phyloP scores from a whole-genome alignment of 2,329 filamentous ascomycete species.

The Colletotrichum nymphaeae region DNA sequence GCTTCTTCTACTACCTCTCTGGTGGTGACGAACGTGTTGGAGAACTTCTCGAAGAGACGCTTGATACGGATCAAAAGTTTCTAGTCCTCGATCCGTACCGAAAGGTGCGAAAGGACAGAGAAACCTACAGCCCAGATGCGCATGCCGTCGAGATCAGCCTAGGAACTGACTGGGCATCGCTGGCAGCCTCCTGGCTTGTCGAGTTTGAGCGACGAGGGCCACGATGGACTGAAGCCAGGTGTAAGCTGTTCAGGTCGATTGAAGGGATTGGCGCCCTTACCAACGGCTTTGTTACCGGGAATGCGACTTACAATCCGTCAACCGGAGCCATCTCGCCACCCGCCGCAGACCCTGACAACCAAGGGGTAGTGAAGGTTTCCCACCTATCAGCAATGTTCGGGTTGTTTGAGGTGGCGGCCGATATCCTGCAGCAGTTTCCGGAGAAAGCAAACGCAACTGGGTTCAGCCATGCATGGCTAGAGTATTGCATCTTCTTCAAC shows the following conservation, averaged over 20 bases:
- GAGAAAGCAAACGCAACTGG: background rate
- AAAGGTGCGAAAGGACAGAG: background rate
- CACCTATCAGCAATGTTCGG: slow-evolving; percentile 70
- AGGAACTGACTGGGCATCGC: background rate
- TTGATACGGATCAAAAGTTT: background rate
- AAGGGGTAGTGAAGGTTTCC: slow-evolving; percentile 50
- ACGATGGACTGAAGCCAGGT: background rate
- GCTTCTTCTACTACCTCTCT: slow-evolving; percentile 65
- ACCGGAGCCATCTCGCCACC: background rate
- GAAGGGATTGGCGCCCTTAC: background rate
- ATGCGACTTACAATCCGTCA: background rate
- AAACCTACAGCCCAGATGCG: background rate
- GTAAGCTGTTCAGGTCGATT: background rate
- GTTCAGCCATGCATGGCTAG: background rate
- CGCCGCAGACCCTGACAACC: background rate
- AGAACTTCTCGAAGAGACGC: background rate
- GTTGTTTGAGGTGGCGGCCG: slow-evolving; percentile 66
- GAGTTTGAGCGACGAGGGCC: background rate
- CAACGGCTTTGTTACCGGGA: background rate
- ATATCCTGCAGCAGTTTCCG: slow-evolving; percentile 40
- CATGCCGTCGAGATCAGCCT: background rate
- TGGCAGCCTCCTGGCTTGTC: background rate
- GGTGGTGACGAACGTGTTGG: background rate
- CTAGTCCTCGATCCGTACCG: background rate
- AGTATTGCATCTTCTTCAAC: background rate